These are phyloP conservation scores for Solanum pinnatisectum DNA, from an alignment of 257 asterid species.

Conservation along the genomic window DNA sequence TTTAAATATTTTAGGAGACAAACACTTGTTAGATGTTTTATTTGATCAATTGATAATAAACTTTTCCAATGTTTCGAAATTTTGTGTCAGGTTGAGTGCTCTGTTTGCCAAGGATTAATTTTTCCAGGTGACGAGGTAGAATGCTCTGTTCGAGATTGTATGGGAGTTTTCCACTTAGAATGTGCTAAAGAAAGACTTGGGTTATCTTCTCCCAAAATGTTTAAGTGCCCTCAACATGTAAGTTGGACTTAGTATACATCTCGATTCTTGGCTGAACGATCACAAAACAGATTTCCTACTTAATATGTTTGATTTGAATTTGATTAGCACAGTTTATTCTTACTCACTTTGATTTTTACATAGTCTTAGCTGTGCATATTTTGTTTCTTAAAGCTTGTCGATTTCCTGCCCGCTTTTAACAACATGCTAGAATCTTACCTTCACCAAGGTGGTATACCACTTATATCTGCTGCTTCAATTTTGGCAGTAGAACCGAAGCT, in stretches of 20 bases:
- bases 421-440: neutral
- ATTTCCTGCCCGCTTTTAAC: neutral
- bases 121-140: conserved; percentile 36
- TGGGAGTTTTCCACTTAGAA: conserved; percentile 41
- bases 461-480: neutral
- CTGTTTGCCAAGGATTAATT: conserved; percentile 47
- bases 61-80: neutral
- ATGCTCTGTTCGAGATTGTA: conserved; percentile 67
- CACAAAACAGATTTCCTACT: neutral
- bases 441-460: neutral
- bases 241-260: conserved; percentile 11
- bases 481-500: neutral
- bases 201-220: conserved; percentile 45
- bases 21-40: neutral
- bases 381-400: neutral
- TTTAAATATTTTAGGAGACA: neutral
- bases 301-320: neutral
- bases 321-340: neutral
- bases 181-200: conserved; percentile 49
- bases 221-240: conserved; percentile 95
- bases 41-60: neutral
- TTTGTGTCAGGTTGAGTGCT: conserved; percentile 52
- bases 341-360: neutral
- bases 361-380: neutral
- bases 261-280: neutral